Evolutionary conservation across 179 eudicot genomes (phyloP).

Genomic region (Silene coronaria): DNA sequence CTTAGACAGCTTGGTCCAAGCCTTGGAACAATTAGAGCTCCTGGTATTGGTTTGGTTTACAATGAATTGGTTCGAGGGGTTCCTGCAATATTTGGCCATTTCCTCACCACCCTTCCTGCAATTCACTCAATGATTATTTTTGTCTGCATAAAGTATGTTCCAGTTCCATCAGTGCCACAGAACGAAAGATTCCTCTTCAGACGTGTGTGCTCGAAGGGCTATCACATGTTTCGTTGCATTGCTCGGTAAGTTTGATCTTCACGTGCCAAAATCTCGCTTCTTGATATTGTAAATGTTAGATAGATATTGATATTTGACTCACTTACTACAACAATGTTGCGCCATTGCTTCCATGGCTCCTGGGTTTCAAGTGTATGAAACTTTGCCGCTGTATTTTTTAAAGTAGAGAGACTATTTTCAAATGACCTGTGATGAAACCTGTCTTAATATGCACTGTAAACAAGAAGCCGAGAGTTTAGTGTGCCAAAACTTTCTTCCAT

Average conservation of each 20-base stretch:
- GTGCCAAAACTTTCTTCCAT: not conserved
- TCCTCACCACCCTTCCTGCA: conserved; percentile 89
- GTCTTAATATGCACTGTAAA: not conserved
- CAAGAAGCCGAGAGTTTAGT: not conserved
- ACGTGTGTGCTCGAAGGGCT: conserved; percentile 85
- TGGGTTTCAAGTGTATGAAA: not conserved
- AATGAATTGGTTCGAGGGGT: conserved; percentile 88
- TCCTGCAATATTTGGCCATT: conserved; percentile 95
- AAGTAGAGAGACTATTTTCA: not conserved
- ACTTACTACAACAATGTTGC: no score
- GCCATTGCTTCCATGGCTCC: not conserved
- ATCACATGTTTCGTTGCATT: conserved; percentile 96
- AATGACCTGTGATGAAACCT: not conserved
- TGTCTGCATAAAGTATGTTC: conserved; percentile 94
- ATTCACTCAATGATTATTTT: conserved; percentile 95
- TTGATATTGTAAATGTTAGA: not conserved
- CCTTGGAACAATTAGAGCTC: conserved; percentile 92
- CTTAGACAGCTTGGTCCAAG: conserved; percentile 76
- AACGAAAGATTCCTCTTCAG: conserved; percentile 89
- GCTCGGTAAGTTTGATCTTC: conserved; percentile 56
- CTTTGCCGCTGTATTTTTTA: not conserved
- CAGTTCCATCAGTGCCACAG: conserved; percentile 89
- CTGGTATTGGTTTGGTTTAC: conserved; percentile 94
- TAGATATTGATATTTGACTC: not conserved
- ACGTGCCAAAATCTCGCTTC: not conserved